Base-by-base conservation (phyloP, 495 filamentous ascomycete genomes). In the Penicillium cosmopolitanum region DNA sequence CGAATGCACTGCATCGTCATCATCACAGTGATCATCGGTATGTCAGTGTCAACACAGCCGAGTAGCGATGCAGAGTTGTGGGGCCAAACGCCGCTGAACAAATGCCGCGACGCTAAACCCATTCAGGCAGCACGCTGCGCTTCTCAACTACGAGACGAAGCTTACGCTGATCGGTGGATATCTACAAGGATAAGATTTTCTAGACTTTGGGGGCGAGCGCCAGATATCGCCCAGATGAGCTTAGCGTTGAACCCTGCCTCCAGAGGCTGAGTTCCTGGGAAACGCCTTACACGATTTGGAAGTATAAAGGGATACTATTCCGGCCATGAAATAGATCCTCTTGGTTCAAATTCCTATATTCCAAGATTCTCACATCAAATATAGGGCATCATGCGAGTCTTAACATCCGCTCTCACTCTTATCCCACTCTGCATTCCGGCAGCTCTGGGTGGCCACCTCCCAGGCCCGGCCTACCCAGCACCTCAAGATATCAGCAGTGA, bases 401-500 rank as follows among this genome's bases (percentile, higher is more conserved):
- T 50, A 12, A 50, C 5, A 4, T 19, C 23, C 5, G 19, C 47
- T 13, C 19, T 50, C 10, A 21, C 47, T n/a, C 23, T 33, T 4
- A 5, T 50, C 9, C 16, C 50, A 13, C 36, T 61, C 33, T 64
- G 50, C 38, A 38, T 58, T 12, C 42, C 66, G 1, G 53, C 21
- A 35, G 71, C 60, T 12, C 47, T 68, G 21, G 71, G 68, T 15
- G 67, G 74, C 51, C 42, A n/a, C n/a, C 71, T 72, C 43, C 65
- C 69, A 1, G 73, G 71, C 0, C 72, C 75, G 3, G 52, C 63
- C 42, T 77, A 73, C 52, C 74, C 77, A 40, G 50, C 72, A 1
- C 78, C 77, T 18, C 38, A 50, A 18, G 75, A 81, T 38, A 57
- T 81, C 35, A 71, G 55, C 47, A 73, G 72, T 61, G 46, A 70